Conservation (phyloP, 1,284 basidiomycete genomes). For the Malassezia slooffiae region DNA sequence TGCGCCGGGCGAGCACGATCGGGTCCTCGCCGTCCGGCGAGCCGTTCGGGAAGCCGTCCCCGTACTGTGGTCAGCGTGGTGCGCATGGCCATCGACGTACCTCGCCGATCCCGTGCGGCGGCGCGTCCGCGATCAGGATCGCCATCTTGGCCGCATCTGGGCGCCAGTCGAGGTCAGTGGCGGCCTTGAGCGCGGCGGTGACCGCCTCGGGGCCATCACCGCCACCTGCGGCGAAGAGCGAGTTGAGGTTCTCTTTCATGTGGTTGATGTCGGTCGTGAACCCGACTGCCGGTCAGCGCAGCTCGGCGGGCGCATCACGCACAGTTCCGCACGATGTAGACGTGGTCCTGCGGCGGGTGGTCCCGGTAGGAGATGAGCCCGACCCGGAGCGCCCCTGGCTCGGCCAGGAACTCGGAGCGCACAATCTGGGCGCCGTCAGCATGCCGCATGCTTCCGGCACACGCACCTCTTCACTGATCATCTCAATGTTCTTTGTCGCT, state of each 20-base stretch:
- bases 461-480: conserved; percentile 69
- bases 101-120: conserved; percentile 62
- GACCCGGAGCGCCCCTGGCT: conserved; percentile 63
- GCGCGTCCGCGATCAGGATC: conserved; percentile 76
- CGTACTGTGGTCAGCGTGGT: conserved; percentile 49
- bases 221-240: conserved; percentile 77
- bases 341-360: conserved; percentile 42
- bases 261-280: conserved; percentile 82
- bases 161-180: conserved; percentile 61
- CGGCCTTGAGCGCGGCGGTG: conserved; percentile 81
- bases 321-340: conserved; percentile 63
- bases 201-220: conserved; percentile 97
- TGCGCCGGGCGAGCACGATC: conserved; percentile 68
- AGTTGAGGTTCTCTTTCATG: conserved; percentile 72
- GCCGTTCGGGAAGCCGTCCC: conserved; percentile 59
- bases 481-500: conserved; percentile 94
- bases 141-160: conserved; percentile 78
- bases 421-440: conserved; percentile 55
- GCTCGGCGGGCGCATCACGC: too few relatives aligned
- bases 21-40: conserved; percentile 64
- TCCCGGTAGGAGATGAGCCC: conserved; percentile 56
- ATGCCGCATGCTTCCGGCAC: background rate
- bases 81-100: conserved; percentile 48
- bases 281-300: conserved; percentile 55
- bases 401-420: conserved; percentile 78